A percentile compares a stretch with the other conserved stretches of the same genome.
These are phyloP conservation scores for Ganoderma lucidum DNA, from an alignment of 1,284 basidiomycete genomes.

Conservation along the genomic window DNA sequence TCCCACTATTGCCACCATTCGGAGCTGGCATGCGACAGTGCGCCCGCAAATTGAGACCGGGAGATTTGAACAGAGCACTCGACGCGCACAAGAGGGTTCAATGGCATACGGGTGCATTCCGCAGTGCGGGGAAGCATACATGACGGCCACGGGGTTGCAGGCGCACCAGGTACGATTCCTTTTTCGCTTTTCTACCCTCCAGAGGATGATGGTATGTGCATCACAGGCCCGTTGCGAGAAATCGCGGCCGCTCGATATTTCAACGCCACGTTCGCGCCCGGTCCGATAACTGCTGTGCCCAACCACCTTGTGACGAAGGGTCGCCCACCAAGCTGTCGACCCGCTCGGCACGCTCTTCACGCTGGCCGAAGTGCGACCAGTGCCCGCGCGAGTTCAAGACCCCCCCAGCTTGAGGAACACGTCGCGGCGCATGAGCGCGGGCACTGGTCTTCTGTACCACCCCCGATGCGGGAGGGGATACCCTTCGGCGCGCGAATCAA, in stretches of 20 bases:
- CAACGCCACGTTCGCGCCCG: neutral
- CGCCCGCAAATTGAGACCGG: neutral
- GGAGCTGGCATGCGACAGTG: neutral
- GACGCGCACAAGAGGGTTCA: neutral
- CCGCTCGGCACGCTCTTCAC: too few relatives aligned
- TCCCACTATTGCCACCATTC: neutral
- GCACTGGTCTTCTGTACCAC: neutral
- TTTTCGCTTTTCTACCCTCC: neutral
- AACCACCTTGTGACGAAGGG: neutral
- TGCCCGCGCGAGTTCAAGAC: slow-evolving; percentile 4
- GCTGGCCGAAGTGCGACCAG: neutral
- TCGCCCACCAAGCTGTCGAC: too few relatives aligned
- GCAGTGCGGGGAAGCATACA: neutral
- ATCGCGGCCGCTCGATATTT: neutral
- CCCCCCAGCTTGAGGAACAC: neutral
- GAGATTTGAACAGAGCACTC: neutral
- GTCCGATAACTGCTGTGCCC: neutral
- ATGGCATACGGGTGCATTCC: neutral
- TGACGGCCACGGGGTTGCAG: neutral
- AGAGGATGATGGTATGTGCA: neutral
- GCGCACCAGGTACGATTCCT: neutral
- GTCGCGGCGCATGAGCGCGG: neutral
- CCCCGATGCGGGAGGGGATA: neutral
- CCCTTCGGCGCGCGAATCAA: neutral
- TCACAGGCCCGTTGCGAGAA: neutral